Percentiles rank a stretch among this genome's conserved stretches.
Evolutionary conservation across 345 rosid species (phyloP).

Genomic region (Gossypium anomalum): DNA sequence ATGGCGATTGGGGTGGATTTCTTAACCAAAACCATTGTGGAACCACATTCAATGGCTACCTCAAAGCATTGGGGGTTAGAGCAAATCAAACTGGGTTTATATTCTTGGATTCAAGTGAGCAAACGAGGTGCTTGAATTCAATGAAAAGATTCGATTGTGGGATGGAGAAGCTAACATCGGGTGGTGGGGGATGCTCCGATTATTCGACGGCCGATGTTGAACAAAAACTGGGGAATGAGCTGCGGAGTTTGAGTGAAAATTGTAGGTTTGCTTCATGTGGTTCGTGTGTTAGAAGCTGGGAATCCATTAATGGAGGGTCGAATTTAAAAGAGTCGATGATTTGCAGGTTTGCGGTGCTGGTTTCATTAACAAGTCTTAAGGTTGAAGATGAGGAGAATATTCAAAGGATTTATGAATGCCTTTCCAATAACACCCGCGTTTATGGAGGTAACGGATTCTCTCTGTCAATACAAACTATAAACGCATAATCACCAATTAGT

Average conservation of each 20-base stretch:
- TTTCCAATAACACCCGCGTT: constrained; percentile 13
- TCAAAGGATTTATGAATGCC: constrained; percentile 28
- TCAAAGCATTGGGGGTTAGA: constrained; percentile 27
- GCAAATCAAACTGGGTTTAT: constrained; percentile 35
- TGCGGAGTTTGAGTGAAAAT: constrained; percentile 21
- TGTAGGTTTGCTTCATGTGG: constrained; percentile 25
- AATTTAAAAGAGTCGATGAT: neutral
- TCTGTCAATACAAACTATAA: neutral
- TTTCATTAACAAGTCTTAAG: constrained; percentile 33
- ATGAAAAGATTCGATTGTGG: constrained; percentile 32
- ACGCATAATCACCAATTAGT: too few species aligned
- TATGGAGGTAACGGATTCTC: constrained; percentile 6
- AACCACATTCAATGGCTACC: constrained; percentile 26
- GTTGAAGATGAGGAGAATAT: constrained; percentile 26
- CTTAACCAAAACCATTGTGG: constrained; percentile 29
- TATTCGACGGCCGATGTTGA: constrained; percentile 34
- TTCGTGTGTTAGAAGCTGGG: constrained; percentile 35
- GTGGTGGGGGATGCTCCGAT: constrained; percentile 37
- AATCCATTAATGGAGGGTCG: constrained; percentile 14
- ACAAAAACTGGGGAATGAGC: constrained; percentile 15
- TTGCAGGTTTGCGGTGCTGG: constrained; percentile 42
- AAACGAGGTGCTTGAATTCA: constrained; percentile 28
- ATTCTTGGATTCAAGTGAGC: constrained; percentile 31
- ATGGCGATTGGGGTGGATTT: constrained; percentile 42
- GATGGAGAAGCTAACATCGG: constrained; percentile 38